These are phyloP conservation scores for Talaromyces proteolyticus DNA, from an alignment of 495 filamentous ascomycete species.

Conservation along the genomic window DNA sequence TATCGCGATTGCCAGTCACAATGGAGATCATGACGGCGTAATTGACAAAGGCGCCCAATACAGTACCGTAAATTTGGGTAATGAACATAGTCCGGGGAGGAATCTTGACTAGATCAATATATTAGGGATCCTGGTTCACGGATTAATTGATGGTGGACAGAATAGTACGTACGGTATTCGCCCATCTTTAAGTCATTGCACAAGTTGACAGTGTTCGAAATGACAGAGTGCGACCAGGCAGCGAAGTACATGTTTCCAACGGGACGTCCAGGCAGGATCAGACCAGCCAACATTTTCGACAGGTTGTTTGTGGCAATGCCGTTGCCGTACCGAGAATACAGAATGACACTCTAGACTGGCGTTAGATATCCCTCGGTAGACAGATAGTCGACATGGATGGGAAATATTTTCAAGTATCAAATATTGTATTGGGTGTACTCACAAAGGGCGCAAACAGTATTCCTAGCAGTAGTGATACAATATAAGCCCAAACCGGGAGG, in stretches of 20 bases:
- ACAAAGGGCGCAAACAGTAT: slow-evolving; percentile 27
- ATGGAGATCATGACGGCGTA: slow-evolving; percentile 39
- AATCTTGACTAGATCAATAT: slow-evolving; percentile 28
- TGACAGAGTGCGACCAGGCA: slow-evolving; percentile 27
- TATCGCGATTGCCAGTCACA: slow-evolving; percentile 23
- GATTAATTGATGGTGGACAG: background rate
- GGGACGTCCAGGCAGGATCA: slow-evolving; percentile 36
- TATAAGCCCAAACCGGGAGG: slow-evolving; percentile 49
- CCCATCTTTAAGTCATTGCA: slow-evolving; percentile 32
- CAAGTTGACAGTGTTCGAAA: slow-evolving; percentile 24
- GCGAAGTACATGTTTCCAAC: slow-evolving; percentile 30
- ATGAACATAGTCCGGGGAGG: slow-evolving; percentile 33
- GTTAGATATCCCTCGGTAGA: too few species aligned
- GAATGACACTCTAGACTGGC: slow-evolving; percentile 18
- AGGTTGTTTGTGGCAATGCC: slow-evolving; percentile 33
- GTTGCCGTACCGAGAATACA: slow-evolving; percentile 27
- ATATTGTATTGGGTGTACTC: slow-evolving; percentile 5
- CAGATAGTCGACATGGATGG: too few species aligned
- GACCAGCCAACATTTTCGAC: slow-evolving; percentile 31
- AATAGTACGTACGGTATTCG: slow-evolving; percentile 22
- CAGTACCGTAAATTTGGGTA: slow-evolving; percentile 33
- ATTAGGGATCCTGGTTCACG: too few species aligned
- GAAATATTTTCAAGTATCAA: background rate
- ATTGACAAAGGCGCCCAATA: slow-evolving; percentile 34
- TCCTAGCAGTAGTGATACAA: slow-evolving; percentile 33